These are phyloP conservation scores for Daldinia loculata DNA, from an alignment of 495 filamentous ascomycete species.

Conservation along the genomic window DNA sequence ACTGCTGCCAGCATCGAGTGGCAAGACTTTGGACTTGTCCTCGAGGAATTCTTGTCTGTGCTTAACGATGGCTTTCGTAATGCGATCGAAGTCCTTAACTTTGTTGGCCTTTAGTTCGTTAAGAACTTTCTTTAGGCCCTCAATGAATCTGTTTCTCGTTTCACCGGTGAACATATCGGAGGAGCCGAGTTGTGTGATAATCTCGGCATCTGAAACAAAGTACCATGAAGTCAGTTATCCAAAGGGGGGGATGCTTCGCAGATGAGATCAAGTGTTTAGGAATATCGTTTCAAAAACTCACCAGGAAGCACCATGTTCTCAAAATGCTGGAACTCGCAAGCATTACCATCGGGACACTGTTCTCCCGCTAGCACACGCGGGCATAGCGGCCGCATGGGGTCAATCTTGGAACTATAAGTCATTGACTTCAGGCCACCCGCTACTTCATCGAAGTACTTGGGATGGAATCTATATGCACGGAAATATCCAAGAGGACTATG, in stretches of 20 bases:
- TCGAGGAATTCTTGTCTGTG: slow-evolving; percentile 70
- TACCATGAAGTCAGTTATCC: slow-evolving; percentile 68
- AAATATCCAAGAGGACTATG: slow-evolving; percentile 83
- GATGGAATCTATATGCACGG: slow-evolving; percentile 88
- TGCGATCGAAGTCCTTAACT: slow-evolving; percentile 80
- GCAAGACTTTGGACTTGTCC: slow-evolving; percentile 61
- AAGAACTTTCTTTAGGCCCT: slow-evolving; percentile 79
- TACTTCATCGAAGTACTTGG: slow-evolving; percentile 72
- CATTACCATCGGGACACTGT: slow-evolving; percentile 76
- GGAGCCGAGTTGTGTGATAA: slow-evolving; percentile 83
- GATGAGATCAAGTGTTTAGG: slow-evolving; percentile 32
- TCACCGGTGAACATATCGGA: slow-evolving; percentile 74
- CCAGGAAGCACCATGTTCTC: slow-evolving; percentile 77
- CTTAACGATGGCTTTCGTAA: slow-evolving; percentile 81
- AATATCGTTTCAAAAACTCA: slow-evolving; percentile 62
- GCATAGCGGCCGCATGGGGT: slow-evolving; percentile 76
- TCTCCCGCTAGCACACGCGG: slow-evolving; percentile 75
- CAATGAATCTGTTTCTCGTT: slow-evolving; percentile 74
- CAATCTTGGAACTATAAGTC: slow-evolving; percentile 90
- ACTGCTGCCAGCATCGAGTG: slow-evolving; percentile 45
- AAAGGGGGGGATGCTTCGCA: slow-evolving; percentile 49
- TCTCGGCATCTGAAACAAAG: slow-evolving; percentile 79
- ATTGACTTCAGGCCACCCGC: slow-evolving; percentile 83
- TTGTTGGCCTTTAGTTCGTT: slow-evolving; percentile 75
- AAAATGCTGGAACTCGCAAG: slow-evolving; percentile 81